Evolutionary conservation across 208 protist species (phyloP).

Genomic region (Angomonas desouzai): DNA sequence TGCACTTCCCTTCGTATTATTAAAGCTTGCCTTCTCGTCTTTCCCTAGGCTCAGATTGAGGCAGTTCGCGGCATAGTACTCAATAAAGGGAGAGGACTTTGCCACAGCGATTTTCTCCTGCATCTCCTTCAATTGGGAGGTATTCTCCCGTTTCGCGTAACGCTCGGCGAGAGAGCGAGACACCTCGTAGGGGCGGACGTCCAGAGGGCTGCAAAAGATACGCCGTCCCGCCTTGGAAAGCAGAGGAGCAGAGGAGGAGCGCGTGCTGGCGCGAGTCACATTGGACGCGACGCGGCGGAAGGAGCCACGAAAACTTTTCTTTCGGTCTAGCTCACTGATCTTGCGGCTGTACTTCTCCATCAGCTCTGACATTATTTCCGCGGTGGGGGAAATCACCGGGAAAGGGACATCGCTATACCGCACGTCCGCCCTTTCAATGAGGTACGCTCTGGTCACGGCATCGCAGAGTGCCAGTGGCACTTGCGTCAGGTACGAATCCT

Average conservation of each 20-base stretch:
- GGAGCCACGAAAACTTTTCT: neutral
- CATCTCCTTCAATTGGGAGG: neutral
- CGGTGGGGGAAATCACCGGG: constrained; percentile 9
- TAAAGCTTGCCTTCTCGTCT: neutral
- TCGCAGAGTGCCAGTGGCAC: constrained; percentile 23
- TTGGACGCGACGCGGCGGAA: neutral
- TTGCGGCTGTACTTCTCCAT: constrained; percentile 8
- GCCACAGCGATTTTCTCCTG: constrained; percentile 14
- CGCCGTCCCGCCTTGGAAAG: neutral
- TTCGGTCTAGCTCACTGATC: neutral
- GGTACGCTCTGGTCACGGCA: constrained; percentile 13
- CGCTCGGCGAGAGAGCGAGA: neutral
- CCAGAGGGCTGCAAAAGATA: neutral
- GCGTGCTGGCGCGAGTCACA: neutral
- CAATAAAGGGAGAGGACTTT: constrained; percentile 48
- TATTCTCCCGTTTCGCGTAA: neutral
- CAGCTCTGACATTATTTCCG: constrained; percentile 14
- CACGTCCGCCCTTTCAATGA: constrained; percentile 14
- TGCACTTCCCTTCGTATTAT: neutral
- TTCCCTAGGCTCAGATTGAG: constrained; percentile 16
- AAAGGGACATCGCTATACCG: constrained; percentile 24
- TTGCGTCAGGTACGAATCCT: constrained; percentile 18
- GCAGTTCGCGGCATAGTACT: constrained; percentile 31
- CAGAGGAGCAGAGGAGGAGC: neutral
- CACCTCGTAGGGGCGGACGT: neutral